Base-by-base conservation (phyloP, 352 stramenopile species). In the Thalassiosira livingstoniorum region DNA sequence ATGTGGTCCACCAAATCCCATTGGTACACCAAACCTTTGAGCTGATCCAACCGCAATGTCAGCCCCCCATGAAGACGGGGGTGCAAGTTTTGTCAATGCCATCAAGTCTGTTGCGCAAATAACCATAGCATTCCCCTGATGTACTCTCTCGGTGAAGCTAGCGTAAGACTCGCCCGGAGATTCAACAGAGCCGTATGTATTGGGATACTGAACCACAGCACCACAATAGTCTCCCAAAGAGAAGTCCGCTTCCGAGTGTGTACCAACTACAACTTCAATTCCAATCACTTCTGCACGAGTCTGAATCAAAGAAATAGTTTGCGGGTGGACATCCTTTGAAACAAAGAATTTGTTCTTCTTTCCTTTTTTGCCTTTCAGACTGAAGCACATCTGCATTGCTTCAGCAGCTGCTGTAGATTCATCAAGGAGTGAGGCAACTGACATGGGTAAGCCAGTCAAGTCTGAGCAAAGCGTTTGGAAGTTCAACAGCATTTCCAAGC, bases 1-100 rank as follows among this genome's bases (percentile, higher is more conserved):
- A 89, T 99, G 97, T 11, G 98, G 98, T 42, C 98, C 98, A 60
- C 98, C 98, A 85, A 99, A 99, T 82, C 98, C 98, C 96, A 99
- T 98, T 13, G 98, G 98, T 27, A 99, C 97, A 69, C 98, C 98
- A 83, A 99, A 99, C 73, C 98, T 95, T 92, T 99, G 98, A 2
- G 97, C 95, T n/a, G 96, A 99, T 45, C 97, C 98, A 39, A 99
- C 95, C 21, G 96, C 97, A 90, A 99, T 99, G 86, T 99, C 98
- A 2, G 97, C 97, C 69, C 97, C 97, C 86, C 80, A 87, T 45
- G 98, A 96, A 4, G 93, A 96, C 25, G 97, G 97, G 4, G 97
- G 91, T 68, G 96, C 96, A 35, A 99, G 87, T 79, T 98, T 95
- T 21, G 96, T 98, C 5, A 99, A 88, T 70, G 97, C 96, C 67